These are phyloP conservation scores for Bryoerythrophyllum caledonicum DNA, from an alignment of 225 moss, liverwort and hornwort species.

Conservation along the genomic window DNA sequence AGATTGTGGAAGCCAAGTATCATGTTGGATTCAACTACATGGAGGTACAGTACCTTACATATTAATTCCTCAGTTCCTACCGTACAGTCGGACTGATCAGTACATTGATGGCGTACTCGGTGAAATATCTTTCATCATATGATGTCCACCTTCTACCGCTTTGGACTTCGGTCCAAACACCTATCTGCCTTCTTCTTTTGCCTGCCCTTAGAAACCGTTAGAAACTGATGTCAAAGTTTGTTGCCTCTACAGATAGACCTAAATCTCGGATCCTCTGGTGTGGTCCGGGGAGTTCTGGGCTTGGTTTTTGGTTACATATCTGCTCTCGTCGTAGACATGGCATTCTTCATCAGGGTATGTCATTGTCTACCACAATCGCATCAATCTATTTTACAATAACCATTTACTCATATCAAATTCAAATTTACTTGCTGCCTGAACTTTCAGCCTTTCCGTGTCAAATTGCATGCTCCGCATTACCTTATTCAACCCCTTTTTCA, in stretches of 20 bases:
- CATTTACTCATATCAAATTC: neutral
- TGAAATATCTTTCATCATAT: neutral
- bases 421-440: neutral
- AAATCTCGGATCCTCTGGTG: slow-evolving; percentile 72
- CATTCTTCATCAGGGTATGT: slow-evolving; percentile 67
- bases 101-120: neutral
- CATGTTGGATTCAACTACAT: slow-evolving; percentile 72
- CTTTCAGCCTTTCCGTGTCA: neutral
- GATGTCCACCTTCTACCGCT: neutral
- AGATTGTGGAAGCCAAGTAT: slow-evolving; percentile 63
- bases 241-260: slow-evolving; percentile 57
- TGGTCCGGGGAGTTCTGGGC: slow-evolving; percentile 68
- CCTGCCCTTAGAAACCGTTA: neutral
- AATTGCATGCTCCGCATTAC: neutral
- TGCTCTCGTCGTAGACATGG: slow-evolving; percentile 71
- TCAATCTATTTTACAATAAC: neutral
- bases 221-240: slow-evolving; percentile 14
- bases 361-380: slow-evolving; percentile 2
- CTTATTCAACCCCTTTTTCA: neutral
- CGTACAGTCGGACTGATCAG: neutral
- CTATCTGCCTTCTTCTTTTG: neutral
- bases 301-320: slow-evolving; percentile 72
- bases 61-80: neutral
- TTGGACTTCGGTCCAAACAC: neutral
- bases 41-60: slow-evolving; percentile 40